Percentiles rank a stretch among this genome's conserved stretches.
Conservation (phyloP, 2,329 filamentous ascomycete genomes). For the Calonectria honghensis region DNA sequence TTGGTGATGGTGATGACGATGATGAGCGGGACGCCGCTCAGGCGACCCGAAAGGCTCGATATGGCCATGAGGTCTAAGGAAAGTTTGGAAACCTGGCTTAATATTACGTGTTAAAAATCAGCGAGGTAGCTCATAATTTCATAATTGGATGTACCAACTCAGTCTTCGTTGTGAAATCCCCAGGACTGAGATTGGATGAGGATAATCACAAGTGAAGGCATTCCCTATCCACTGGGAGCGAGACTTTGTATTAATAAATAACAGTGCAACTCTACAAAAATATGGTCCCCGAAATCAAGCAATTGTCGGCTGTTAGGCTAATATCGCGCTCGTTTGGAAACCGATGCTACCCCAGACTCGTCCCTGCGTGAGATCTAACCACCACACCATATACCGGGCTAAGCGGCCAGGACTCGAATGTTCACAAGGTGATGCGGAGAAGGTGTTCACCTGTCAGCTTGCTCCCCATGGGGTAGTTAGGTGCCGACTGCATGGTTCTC, state of each 20-base stretch:
- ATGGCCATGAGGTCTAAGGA: constrained; percentile 28
- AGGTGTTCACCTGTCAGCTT: constrained; percentile 6
- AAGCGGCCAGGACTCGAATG: background rate
- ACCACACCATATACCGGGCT: constrained; percentile 22
- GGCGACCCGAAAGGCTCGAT: constrained; percentile 39
- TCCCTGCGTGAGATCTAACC: constrained; percentile 3
- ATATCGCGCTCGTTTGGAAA: background rate
- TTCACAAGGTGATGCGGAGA: constrained; percentile 30
- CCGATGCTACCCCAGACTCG: constrained; percentile 4
- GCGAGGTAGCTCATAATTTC: background rate
- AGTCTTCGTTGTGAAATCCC: background rate
- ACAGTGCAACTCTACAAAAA: background rate
- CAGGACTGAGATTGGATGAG: background rate
- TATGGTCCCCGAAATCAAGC: background rate
- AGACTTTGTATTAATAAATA: constrained; percentile 39
- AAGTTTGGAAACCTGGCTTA: background rate
- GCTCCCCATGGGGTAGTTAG: constrained; percentile 35
- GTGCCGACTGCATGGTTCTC: background rate
- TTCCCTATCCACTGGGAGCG: constrained; percentile 34
- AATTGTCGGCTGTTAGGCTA: constrained; percentile 10
- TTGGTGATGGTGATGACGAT: constrained; percentile 53
- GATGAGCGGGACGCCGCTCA: constrained; percentile 52
- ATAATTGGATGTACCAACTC: background rate
- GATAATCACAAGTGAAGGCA: constrained; percentile 5
- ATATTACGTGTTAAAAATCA: background rate